phyloP scores from a whole-genome alignment of 371 early-diverging fungal species.

The Mortierella sp. region DNA sequence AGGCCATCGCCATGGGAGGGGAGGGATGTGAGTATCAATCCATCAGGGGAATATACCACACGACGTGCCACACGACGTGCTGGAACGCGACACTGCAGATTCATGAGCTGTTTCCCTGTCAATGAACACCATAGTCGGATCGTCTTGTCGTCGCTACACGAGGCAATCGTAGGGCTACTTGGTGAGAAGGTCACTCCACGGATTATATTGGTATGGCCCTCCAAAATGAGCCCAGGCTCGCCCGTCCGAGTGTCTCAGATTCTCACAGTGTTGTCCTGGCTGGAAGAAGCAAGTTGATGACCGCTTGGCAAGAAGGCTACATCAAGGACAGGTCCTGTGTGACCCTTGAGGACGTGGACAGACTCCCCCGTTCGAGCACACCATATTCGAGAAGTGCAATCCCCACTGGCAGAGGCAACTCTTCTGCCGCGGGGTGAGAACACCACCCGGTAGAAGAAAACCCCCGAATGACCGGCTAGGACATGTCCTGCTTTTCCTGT shows the following conservation, averaged over 20 bases:
- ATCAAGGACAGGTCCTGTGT: background rate
- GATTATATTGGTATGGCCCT: background rate
- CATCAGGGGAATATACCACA: no score
- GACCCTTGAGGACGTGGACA: background rate
- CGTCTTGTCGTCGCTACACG: no score
- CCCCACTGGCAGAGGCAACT: background rate
- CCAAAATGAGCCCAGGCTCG: background rate
- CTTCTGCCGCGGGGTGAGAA: slow-evolving; percentile 3
- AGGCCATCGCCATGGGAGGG: no score
- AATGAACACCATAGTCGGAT: no score
- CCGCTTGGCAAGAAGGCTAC: slow-evolving; percentile 15
- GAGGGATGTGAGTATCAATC: no score
- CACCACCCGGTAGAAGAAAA: background rate
- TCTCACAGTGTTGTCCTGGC: slow-evolving; percentile 14
- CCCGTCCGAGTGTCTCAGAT: background rate
- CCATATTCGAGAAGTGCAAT: slow-evolving; percentile 2
- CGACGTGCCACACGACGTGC: no score
- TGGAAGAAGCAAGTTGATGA: slow-evolving; percentile 7
- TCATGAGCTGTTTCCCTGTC: no score
- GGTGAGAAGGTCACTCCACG: background rate
- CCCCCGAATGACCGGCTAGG: background rate
- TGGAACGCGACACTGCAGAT: no score
- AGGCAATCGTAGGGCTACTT: no score
- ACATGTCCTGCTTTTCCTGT: background rate
- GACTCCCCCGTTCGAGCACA: background rate